These are phyloP conservation scores for Micractinium sp. DNA, from an alignment of 139 green algal species.

Conservation along the genomic window DNA sequence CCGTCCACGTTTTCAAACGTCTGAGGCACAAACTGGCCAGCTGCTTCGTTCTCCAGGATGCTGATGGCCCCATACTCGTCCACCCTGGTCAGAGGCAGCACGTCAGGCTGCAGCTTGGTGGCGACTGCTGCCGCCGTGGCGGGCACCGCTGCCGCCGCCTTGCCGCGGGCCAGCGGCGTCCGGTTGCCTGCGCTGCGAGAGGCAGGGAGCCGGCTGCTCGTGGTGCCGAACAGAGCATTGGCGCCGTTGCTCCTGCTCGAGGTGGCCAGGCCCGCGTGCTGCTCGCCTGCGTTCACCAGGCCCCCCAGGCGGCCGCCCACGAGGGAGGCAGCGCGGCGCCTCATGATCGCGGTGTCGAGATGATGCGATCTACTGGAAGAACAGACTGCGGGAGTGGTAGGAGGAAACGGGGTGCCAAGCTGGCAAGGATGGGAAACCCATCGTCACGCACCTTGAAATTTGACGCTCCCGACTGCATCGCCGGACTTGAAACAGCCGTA, in stretches of 20 bases:
- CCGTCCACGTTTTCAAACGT: conserved; percentile 77
- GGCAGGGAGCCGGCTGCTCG: background rate
- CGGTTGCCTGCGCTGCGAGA: background rate
- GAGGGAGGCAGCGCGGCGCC: conserved; percentile 17
- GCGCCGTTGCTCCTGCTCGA: background rate
- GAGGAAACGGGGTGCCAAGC: background rate
- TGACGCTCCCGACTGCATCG: too few relatives aligned
- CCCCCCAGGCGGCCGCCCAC: conserved; percentile 13
- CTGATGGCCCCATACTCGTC: conserved; percentile 50
- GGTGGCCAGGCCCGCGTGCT: conserved; percentile 15
- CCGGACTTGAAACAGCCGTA: too few relatives aligned
- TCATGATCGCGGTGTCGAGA: background rate
- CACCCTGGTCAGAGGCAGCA: conserved; percentile 33
- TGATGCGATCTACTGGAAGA: background rate
- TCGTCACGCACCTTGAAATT: background rate
- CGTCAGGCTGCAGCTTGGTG: conserved; percentile 15
- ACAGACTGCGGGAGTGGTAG: background rate
- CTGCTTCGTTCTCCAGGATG: conserved; percentile 35
- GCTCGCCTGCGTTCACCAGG: conserved; percentile 12
- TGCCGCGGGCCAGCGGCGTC: background rate
- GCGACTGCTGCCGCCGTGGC: conserved; percentile 17
- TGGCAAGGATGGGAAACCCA: background rate
- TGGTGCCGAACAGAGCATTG: background rate
- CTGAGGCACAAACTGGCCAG: conserved; percentile 13
- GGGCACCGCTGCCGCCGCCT: background rate